phyloP scores from a whole-genome alignment of 2,329 filamentous ascomycete genomes.

The Colletotrichum tanaceti region DNA sequence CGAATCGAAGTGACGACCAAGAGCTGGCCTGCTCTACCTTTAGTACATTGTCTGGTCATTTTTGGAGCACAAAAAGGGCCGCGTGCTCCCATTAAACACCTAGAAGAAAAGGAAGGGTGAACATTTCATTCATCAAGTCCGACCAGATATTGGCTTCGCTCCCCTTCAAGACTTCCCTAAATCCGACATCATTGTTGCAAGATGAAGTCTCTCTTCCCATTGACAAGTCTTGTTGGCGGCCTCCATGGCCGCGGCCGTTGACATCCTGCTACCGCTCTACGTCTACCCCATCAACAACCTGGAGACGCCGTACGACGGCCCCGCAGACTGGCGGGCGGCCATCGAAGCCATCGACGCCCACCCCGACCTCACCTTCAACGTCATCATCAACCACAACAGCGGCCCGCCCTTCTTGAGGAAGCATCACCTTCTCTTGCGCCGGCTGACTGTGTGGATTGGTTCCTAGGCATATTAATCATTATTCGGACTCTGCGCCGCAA shows the following conservation, averaged over 20 bases:
- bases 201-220: background rate
- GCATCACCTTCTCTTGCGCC: no score
- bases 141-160: background rate
- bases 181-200: no score
- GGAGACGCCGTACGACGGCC: constrained; percentile 9
- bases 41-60: background rate
- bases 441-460: no score
- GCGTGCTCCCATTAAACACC: background rate
- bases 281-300: constrained; percentile 20
- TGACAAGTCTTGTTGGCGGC: background rate
- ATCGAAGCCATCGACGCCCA: constrained; percentile 23
- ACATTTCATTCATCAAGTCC: no score
- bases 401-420: constrained; percentile 14
- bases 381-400: constrained; percentile 19
- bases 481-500: no score
- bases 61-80: background rate
- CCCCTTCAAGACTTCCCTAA: background rate
- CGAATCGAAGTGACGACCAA: background rate
- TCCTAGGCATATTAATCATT: no score
- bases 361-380: constrained; percentile 14
- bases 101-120: no score
- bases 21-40: background rate
- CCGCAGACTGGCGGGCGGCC: constrained; percentile 15
- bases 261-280: constrained; percentile 18
- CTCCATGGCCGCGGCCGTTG: background rate